Evolutionary conservation across 306 rosid species (phyloP).

Genomic region (Prunus fruticosa): DNA sequence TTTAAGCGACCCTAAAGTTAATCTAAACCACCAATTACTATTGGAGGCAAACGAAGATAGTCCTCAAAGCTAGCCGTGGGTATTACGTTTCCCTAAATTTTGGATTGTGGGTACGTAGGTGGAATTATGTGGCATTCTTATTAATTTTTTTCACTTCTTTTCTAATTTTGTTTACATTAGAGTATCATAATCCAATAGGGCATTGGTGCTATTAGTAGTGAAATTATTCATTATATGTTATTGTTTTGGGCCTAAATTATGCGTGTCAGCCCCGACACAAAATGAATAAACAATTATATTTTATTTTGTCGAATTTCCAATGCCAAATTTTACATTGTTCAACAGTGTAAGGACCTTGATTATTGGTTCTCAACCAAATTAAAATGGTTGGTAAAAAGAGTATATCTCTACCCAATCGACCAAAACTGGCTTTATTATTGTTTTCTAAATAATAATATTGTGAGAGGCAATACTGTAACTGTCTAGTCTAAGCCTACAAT

Average conservation of each 20-base stretch:
- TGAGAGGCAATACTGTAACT: too few relatives aligned
- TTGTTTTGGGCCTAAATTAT: too few relatives aligned
- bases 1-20: background rate
- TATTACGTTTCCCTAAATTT: background rate
- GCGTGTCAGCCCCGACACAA: fast-evolving
- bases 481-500: background rate
- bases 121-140: background rate
- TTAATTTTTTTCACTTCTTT: background rate
- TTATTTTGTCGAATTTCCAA: too few relatives aligned
- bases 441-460: background rate
- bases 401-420: background rate
- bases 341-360: too few relatives aligned
- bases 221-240: too few relatives aligned
- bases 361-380: too few relatives aligned
- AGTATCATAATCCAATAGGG: background rate
- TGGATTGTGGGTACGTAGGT: background rate
- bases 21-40: background rate
- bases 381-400: too few relatives aligned
- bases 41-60: background rate
- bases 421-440: background rate
- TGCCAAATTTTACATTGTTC: too few relatives aligned
- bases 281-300: too few relatives aligned
- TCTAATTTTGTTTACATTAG: background rate
- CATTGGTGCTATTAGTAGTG: too few relatives aligned
- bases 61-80: background rate